These are phyloP conservation scores for Eustoma russellianum DNA, from an alignment of 257 asterid species.

Conservation along the genomic window DNA sequence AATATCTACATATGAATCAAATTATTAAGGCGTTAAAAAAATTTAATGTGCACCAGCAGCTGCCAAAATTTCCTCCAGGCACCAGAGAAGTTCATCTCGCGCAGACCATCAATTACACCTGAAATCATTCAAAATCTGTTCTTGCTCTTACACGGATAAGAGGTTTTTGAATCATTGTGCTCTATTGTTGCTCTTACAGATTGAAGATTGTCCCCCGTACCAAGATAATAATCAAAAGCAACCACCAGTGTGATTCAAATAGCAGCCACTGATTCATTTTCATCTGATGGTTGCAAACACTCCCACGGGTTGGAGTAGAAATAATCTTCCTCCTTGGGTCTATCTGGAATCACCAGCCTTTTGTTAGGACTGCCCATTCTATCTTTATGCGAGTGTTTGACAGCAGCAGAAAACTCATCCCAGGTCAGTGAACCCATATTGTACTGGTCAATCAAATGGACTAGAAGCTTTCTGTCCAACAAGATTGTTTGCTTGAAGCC, in stretches of 20 bases:
- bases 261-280: slow-evolving; percentile 31
- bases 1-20: slow-evolving; percentile 57
- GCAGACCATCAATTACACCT: too few species aligned
- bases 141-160: background rate
- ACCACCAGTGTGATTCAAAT: slow-evolving; percentile 24
- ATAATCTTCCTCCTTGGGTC: slow-evolving; percentile 98
- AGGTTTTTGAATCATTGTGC: slow-evolving; percentile 24
- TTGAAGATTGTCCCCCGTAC: slow-evolving; percentile 18
- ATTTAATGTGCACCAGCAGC: slow-evolving; percentile 9
- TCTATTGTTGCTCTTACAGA: slow-evolving; percentile 10
- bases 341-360: slow-evolving; percentile 67
- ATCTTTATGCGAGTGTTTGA: slow-evolving; percentile 53
- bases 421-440: slow-evolving; percentile 50
- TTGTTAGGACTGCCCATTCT: slow-evolving; percentile 80
- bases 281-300: slow-evolving; percentile 55
- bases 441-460: slow-evolving; percentile 62
- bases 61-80: slow-evolving; percentile 10
- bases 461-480: slow-evolving; percentile 66
- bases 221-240: slow-evolving; percentile 17
- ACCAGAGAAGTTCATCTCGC: slow-evolving; percentile 10
- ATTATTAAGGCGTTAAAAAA: slow-evolving; percentile 26
- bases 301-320: slow-evolving; percentile 92
- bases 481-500: slow-evolving; percentile 82
- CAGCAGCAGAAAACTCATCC: slow-evolving; percentile 86
- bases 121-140: too few species aligned